These are phyloP conservation scores for Pyrenopolyporus hunteri DNA, from an alignment of 495 filamentous ascomycete genomes.

Conservation along the genomic window DNA sequence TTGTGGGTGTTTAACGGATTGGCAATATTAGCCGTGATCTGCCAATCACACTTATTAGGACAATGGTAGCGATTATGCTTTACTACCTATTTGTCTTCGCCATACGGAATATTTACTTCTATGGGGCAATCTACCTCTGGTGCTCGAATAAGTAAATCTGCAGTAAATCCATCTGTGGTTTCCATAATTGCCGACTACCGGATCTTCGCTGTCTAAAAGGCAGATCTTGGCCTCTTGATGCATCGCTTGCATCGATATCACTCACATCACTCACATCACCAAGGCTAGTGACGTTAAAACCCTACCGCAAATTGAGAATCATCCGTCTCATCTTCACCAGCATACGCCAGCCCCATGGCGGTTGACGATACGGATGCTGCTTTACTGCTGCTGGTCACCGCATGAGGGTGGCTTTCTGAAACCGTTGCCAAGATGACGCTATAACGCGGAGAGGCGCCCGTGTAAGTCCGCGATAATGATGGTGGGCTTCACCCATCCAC, in stretches of 20 bases:
- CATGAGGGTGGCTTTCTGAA: constrained; percentile 23
- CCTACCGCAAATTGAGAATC: constrained; percentile 13
- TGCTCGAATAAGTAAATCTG: not conserved
- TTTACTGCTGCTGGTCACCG: constrained; percentile 3
- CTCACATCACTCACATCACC: not conserved
- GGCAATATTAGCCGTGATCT: not conserved
- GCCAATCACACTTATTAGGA: not conserved
- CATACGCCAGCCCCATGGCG: constrained; percentile 11
- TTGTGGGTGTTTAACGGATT: not conserved
- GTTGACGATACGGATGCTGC: constrained; percentile 21
- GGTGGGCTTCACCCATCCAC: not conserved
- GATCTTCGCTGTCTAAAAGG: constrained; percentile 17
- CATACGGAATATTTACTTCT: not conserved
- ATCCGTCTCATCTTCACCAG: constrained; percentile 16
- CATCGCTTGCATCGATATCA: not conserved
- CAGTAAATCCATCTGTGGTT: not conserved
- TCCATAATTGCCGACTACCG: constrained; percentile 19
- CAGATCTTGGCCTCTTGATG: constrained; percentile 17
- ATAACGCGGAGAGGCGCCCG: constrained; percentile 12
- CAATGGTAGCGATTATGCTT: too few species aligned
- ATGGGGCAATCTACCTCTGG: not conserved
- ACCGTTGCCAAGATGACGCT: constrained; percentile 28
- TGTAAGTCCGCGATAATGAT: constrained; percentile 25
- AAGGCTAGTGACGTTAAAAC: constrained; percentile 8
- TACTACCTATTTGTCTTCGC: not conserved